Conservation (phyloP, 1,284 basidiomycete genomes). For the Microbotryum lychnidis-dioicae region DNA sequence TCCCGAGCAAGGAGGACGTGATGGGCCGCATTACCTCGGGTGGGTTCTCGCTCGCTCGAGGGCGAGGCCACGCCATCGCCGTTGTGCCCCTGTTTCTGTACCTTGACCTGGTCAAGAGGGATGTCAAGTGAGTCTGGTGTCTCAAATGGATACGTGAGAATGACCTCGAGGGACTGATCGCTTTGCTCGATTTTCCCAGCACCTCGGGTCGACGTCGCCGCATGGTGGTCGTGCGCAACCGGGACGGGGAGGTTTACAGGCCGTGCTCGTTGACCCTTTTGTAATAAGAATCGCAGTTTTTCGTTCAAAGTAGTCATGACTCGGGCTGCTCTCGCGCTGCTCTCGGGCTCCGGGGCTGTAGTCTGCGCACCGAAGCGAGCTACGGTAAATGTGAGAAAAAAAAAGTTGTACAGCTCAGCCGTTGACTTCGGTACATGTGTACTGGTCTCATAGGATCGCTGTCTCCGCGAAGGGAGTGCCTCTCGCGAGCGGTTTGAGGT, state of each 20-base stretch:
- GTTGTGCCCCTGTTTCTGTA: conserved; percentile 54
- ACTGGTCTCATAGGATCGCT: too few relatives aligned
- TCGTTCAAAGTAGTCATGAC: too few relatives aligned
- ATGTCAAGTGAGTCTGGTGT: conserved; percentile 3
- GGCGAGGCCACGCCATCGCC: conserved; percentile 64
- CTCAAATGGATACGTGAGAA: conserved; percentile 5
- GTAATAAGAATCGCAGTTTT: background rate
- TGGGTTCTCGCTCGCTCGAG: conserved; percentile 64
- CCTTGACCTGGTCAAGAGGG: conserved; percentile 45
- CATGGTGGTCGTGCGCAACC: conserved; percentile 30
- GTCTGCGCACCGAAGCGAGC: too few relatives aligned
- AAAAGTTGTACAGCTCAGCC: too few relatives aligned
- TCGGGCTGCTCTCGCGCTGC: too few relatives aligned
- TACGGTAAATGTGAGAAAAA: too few relatives aligned
- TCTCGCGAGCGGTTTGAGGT: too few relatives aligned
- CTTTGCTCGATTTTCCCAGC: background rate
- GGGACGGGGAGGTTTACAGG: conserved; percentile 24
- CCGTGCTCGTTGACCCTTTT: conserved; percentile 22
- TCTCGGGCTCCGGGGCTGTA: too few relatives aligned
- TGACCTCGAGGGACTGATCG: background rate
- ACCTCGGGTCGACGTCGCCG: background rate
- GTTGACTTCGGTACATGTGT: too few relatives aligned
- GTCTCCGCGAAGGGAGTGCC: too few relatives aligned
- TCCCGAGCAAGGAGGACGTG: conserved; percentile 42
- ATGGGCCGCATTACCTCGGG: conserved; percentile 76